Evolutionary conservation across 1,284 basidiomycete species (phyloP).

Genomic region (Trametes pubescens): DNA sequence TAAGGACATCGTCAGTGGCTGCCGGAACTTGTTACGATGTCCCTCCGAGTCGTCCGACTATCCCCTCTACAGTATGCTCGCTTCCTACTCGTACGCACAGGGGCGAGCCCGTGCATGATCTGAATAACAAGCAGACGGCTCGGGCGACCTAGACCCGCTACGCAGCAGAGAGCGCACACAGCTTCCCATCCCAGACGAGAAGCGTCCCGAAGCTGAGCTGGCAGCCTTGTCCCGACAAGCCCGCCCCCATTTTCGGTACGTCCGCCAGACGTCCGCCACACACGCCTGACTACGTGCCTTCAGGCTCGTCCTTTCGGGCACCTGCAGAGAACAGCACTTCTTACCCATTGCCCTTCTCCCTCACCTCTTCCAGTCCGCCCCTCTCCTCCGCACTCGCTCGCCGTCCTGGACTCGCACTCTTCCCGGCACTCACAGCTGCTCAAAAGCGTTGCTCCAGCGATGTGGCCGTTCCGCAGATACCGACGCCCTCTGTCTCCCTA

Average conservation of each 20-base stretch:
- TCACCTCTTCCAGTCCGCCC: background rate
- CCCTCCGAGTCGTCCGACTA: too few relatives aligned
- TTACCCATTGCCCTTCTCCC: background rate
- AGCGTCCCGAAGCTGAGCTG: background rate
- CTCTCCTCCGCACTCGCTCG: constrained; percentile 14
- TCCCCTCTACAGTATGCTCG: too few relatives aligned
- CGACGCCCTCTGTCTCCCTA: constrained; percentile 1
- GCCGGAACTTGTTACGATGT: too few relatives aligned
- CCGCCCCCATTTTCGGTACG: background rate
- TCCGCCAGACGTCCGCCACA: background rate
- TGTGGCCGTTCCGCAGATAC: constrained; percentile 4
- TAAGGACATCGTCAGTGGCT: too few relatives aligned
- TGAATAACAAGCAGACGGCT: background rate
- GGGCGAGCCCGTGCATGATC: too few relatives aligned
- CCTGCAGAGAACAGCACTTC: background rate
- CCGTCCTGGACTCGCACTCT: constrained; percentile 11
- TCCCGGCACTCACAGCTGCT: constrained; percentile 9
- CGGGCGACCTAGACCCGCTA: background rate
- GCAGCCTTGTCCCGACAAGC: background rate
- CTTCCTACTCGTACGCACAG: too few relatives aligned
- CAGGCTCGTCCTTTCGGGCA: background rate
- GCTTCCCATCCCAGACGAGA: background rate
- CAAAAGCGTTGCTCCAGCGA: constrained; percentile 3
- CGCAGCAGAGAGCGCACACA: background rate
- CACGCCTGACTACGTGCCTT: background rate